phyloP scores from a whole-genome alignment of 2,329 filamentous ascomycete species.

The Lecanoromycetidae sp. region DNA sequence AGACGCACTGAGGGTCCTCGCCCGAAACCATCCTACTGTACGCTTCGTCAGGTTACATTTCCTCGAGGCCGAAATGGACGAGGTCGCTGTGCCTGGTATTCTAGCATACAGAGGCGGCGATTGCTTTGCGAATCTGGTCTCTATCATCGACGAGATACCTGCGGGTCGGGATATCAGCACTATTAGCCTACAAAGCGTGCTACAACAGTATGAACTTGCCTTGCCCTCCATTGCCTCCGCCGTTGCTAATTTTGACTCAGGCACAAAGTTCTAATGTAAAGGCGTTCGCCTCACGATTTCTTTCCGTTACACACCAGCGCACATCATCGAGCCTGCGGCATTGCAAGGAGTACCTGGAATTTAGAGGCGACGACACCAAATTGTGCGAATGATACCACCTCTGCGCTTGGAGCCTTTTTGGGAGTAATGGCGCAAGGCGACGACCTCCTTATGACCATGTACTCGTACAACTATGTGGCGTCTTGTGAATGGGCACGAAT shows the following conservation, averaged over 20 bases:
- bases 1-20: slow-evolving; percentile 61
- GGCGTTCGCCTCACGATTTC: no score
- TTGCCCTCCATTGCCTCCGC: background rate
- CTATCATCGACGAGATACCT: slow-evolving; percentile 75
- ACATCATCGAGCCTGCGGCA: no score
- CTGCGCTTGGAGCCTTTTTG: no score
- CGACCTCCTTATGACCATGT: no score
- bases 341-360: no score
- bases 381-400: no score
- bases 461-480: no score
- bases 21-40: slow-evolving; percentile 55
- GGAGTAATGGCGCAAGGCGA: no score
- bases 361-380: no score
- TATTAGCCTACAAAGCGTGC: slow-evolving; percentile 43
- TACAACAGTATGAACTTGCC: slow-evolving; percentile 39
- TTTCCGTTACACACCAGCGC: no score
- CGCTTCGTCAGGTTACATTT: slow-evolving; percentile 88
- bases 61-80: slow-evolving; percentile 87
- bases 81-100: slow-evolving; percentile 73
- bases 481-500: no score
- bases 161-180: slow-evolving; percentile 39
- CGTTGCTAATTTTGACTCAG: background rate
- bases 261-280: no score
- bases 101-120: slow-evolving; percentile 84
- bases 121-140: slow-evolving; percentile 79